phyloP scores from a whole-genome alignment of 768 basidiomycete genomes.

The Russula foetens region DNA sequence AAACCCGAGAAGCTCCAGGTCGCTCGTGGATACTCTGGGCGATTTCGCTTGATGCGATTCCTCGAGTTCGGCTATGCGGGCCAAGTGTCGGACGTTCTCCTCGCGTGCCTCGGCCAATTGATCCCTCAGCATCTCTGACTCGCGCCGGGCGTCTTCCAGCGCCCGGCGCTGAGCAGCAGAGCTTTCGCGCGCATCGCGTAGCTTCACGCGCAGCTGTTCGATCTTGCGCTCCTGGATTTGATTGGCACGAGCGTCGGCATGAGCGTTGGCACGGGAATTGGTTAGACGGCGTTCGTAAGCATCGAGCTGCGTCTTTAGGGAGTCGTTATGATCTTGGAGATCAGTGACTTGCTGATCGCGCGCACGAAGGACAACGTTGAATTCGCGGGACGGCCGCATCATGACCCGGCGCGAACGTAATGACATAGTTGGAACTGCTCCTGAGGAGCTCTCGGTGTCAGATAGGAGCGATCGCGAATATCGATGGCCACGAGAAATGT shows the following conservation, averaged over 20 bases:
- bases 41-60: background rate
- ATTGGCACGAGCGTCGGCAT: constrained; percentile 9
- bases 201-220: constrained; percentile 14
- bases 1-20: background rate
- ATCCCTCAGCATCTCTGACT: background rate
- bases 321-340: constrained; percentile 11
- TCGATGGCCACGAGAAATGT: background rate
- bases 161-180: constrained; percentile 11
- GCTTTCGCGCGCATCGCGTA: constrained; percentile 9
- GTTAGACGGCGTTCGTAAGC: constrained; percentile 9
- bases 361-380: constrained; percentile 14
- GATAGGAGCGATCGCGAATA: constrained; percentile 1
- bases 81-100: constrained; percentile 2
- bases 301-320: constrained; percentile 14
- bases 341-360: constrained; percentile 15
- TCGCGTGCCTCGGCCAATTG: constrained; percentile 2
- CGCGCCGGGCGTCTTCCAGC: constrained; percentile 7
- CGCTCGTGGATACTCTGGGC: background rate
- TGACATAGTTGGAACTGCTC: constrained; percentile 3
- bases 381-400: constrained; percentile 14
- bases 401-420: constrained; percentile 12
- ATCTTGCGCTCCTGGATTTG: constrained; percentile 19
- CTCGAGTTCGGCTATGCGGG: constrained; percentile 17
- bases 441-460: background rate
- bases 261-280: constrained; percentile 14